Evolutionary conservation across 1,139 yeast genomes (phyloP).

Genomic region (Torulaspora pretoriensis): DNA sequence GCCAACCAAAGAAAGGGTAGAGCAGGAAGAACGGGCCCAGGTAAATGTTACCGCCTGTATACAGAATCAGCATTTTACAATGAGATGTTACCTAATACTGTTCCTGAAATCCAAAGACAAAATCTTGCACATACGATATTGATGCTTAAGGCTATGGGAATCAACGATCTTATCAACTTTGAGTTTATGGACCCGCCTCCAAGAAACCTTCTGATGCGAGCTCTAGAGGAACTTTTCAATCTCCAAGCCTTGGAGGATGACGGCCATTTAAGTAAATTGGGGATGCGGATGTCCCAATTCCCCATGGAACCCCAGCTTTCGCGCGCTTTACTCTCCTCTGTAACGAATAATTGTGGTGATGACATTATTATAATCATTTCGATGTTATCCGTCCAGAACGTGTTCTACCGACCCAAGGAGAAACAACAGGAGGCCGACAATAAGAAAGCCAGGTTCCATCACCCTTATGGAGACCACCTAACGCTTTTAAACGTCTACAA

Average conservation of each 20-base stretch:
- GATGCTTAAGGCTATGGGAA: conserved; percentile 94
- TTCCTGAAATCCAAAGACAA: conserved; percentile 92
- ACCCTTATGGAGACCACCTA: conserved; percentile 80
- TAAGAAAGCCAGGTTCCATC: conserved; percentile 68
- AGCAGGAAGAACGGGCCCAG: conserved; percentile 97
- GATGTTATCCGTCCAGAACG: conserved; percentile 83
- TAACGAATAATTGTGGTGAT: conserved; percentile 70
- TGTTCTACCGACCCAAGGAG: conserved; percentile 81
- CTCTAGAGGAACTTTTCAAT: conserved; percentile 79
- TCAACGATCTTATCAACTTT: conserved; percentile 69
- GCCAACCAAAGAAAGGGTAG: conserved; percentile 97
- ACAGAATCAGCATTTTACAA: conserved; percentile 82
- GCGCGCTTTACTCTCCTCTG: conserved; percentile 71
- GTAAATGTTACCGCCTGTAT: conserved; percentile 83
- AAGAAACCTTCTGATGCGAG: conserved; percentile 63
- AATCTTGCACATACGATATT: conserved; percentile 80
- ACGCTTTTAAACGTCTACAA: conserved; percentile 78
- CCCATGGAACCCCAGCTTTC: conserved; percentile 96
- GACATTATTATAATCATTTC: conserved; percentile 84
- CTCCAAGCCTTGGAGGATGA: conserved; percentile 73
- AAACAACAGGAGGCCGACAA: conserved; percentile 75
- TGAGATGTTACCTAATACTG: conserved; percentile 80
- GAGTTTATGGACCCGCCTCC: conserved; percentile 97
- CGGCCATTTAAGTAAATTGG: conserved; percentile 70
- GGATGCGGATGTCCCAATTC: conserved; percentile 82